Percentiles rank a stretch among this genome's conserved stretches.
These are phyloP conservation scores for Camellia lanceoleosa DNA, from an alignment of 148 eudicot species.

Conservation along the genomic window DNA sequence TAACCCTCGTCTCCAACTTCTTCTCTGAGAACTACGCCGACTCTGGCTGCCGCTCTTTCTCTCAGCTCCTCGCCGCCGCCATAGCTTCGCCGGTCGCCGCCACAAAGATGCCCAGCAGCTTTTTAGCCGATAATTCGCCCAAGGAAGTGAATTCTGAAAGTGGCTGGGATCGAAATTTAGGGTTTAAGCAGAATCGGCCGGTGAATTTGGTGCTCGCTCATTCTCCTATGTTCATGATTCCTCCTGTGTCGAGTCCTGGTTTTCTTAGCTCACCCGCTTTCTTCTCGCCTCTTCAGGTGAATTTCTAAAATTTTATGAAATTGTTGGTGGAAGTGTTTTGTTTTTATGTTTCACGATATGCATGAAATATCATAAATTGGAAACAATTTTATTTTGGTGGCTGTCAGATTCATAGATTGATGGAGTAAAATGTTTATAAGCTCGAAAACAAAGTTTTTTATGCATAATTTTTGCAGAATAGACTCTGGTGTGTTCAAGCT, in stretches of 20 bases:
- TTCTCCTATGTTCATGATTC: conserved; percentile 54
- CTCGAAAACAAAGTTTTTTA: not conserved
- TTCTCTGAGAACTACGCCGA: conserved; percentile 49
- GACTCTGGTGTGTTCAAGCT: too few relatives aligned
- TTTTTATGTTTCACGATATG: not conserved
- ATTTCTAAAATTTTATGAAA: not conserved
- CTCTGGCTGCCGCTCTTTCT: conserved; percentile 54
- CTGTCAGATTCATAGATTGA: not conserved
- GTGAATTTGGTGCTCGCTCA: conserved; percentile 44
- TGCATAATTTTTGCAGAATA: too few relatives aligned
- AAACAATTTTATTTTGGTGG: not conserved
- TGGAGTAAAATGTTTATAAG: not conserved
- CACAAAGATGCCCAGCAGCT: conserved; percentile 10
- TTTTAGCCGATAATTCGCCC: conserved; percentile 9
- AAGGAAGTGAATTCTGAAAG: not conserved
- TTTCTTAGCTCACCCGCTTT: conserved; percentile 74
- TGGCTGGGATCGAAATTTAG: conserved; percentile 19
- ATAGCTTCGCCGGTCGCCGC: conserved; percentile 41
- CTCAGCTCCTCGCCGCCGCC: conserved; percentile 78
- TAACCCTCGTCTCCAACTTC: conserved; percentile 58
- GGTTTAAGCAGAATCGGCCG: conserved; percentile 64
- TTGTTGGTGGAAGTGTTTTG: not conserved
- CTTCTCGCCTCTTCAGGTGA: conserved; percentile 29
- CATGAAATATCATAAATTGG: not conserved
- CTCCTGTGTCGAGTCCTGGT: conserved; percentile 77